Percentiles rank a stretch among this genome's conserved stretches.
Conservation (phyloP, 2,329 filamentous ascomycete genomes). For the Truncatella angustata region DNA sequence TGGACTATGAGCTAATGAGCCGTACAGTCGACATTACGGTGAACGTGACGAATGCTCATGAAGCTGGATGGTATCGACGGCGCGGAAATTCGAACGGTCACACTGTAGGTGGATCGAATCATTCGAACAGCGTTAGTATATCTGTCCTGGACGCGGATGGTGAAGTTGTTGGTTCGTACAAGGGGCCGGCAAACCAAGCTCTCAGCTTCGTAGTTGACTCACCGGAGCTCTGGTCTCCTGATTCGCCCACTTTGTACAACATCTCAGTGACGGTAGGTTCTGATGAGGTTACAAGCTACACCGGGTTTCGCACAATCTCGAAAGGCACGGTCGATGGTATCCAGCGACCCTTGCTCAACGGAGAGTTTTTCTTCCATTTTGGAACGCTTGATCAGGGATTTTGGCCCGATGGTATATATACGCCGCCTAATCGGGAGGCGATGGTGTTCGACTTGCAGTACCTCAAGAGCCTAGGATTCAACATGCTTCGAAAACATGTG, state of each 20-base stretch:
- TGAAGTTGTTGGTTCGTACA: constrained; percentile 39
- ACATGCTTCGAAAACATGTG: constrained; percentile 70
- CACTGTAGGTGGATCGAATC: too few species aligned
- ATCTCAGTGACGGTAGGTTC: constrained; percentile 47
- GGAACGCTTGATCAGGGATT: constrained; percentile 62
- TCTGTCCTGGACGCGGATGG: constrained; percentile 35
- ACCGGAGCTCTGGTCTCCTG: constrained; percentile 63
- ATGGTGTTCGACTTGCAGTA: constrained; percentile 65
- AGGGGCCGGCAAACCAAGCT: constrained; percentile 43
- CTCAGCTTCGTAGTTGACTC: constrained; percentile 55
- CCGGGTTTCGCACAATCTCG: constrained; percentile 65
- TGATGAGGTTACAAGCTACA: constrained; percentile 63
- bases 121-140: constrained; percentile 31
- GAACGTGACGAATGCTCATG: constrained; percentile 44
- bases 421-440: constrained; percentile 62
- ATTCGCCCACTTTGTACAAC: constrained; percentile 62
- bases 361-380: constrained; percentile 66
- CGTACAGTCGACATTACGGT: constrained; percentile 54
- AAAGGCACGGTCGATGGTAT: constrained; percentile 55
- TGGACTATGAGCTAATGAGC: constrained; percentile 2
- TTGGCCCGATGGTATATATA: constrained; percentile 66
- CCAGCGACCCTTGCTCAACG: constrained; percentile 63
- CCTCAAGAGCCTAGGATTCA: constrained; percentile 66
- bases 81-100: too few species aligned
- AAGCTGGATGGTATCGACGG: constrained; percentile 22